Base-by-base conservation (phyloP, 2,329 filamentous ascomycete genomes). In the Pestalotiopsis sp. region DNA sequence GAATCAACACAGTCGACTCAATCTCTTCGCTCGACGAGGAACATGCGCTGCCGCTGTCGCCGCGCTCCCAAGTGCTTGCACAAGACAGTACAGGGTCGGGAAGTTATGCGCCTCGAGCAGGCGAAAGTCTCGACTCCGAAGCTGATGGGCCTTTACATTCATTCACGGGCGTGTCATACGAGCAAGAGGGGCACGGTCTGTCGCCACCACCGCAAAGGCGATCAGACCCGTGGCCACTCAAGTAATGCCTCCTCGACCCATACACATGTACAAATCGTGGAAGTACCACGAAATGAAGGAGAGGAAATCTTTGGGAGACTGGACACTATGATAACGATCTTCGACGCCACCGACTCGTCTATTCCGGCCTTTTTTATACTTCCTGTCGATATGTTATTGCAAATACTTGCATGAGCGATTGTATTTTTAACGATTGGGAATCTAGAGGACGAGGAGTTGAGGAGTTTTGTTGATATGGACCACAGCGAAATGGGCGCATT, bases 141-240 rank as follows among this genome's bases (percentile, higher is more conserved):
- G 39, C n/a, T 12, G 61, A 64, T 36, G 41, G 61, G 12, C 11
- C 13, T n/a, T 20, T 14, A n/a, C 61, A 64, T 14, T 64, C 61
- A 9, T 64, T 64, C 23, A 45, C 61, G 13, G 61, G 61, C 17
- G 36, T 49, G 12, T 38, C 38, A 4, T 41, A n/a, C 14, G 61
- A 64, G 13, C 41, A 49, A 9, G 39, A 64, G 17, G 61, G 49
- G 45, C 45, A 52, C 12, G 61, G 61, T 38, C 39, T 64, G 9
- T 64, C 61, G 49, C 61, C 61, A 25, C 61, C 61, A 52, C 61
- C 61, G n/a, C 38, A 49, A 39, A 45, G 61, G 20, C n/a, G 25
- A 49, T 23, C 36, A 14, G 41, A 64, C 27, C 39, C 38, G n/a
- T 64, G 61, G 61, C 59, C 59, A 39, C 20, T 62, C 1, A 39